phyloP scores from a whole-genome alignment of 805 yeast genomes.

The Kluyveromyces lactis region DNA sequence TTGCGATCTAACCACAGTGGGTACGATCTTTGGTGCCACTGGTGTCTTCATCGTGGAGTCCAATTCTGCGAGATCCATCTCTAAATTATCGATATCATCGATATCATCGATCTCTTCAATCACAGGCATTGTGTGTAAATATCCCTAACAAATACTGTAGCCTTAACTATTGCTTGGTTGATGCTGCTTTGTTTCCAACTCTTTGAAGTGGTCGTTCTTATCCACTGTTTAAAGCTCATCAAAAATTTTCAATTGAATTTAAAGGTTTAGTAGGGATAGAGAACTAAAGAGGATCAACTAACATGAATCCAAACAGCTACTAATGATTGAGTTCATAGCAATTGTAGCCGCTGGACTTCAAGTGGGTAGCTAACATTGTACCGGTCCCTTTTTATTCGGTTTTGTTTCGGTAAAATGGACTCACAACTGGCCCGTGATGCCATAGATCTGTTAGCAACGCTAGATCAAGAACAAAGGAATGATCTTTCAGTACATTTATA shows the following conservation, averaged over 20 bases:
- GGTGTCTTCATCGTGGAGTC: conserved; percentile 67
- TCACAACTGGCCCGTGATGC: conserved; percentile 17
- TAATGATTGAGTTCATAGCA: no score
- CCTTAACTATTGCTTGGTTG: neutral
- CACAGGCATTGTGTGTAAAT: conserved; percentile 48
- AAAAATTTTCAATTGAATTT: no score
- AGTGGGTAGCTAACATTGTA: no score
- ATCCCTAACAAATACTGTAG: no score
- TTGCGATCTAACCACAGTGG: conserved; percentile 54
- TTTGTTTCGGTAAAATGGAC: conserved; percentile 8
- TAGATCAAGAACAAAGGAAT: conserved; percentile 42
- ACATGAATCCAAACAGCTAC: no score
- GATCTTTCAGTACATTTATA: conserved; percentile 64
- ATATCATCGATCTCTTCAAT: conserved; percentile 69
- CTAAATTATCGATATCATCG: conserved; percentile 85
- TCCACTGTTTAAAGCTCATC: no score
- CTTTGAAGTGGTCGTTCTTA: no score
- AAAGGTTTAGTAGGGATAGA: no score
- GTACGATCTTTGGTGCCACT: conserved; percentile 59
- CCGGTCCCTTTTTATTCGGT: no score
- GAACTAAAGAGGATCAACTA: no score
- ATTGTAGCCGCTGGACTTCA: no score
- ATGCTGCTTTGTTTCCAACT: no score
- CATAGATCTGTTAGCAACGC: conserved; percentile 26
- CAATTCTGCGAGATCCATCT: conserved; percentile 87